phyloP scores from a whole-genome alignment of 495 filamentous ascomycete genomes.

The Penicillium atrosanguineum region DNA sequence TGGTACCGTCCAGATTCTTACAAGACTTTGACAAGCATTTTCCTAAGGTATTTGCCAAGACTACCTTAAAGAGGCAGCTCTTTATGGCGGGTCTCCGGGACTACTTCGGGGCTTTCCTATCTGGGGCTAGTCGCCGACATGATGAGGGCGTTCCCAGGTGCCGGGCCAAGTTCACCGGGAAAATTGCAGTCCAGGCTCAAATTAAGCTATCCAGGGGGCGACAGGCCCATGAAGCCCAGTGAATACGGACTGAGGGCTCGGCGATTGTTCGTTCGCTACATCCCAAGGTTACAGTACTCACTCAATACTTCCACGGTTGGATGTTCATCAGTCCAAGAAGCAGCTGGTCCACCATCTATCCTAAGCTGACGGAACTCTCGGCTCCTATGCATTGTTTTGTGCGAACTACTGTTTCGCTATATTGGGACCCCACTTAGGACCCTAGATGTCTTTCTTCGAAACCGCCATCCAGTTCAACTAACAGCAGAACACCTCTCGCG shows the following conservation, averaged over 20 bases:
- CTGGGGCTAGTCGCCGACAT: neutral
- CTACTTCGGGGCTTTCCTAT: neutral
- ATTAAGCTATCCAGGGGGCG: too few species aligned
- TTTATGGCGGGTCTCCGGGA: too few species aligned
- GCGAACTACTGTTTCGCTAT: neutral
- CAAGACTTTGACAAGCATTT: too few species aligned
- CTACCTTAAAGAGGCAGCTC: too few species aligned
- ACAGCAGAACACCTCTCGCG: neutral
- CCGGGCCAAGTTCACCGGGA: neutral
- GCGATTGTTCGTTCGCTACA: neutral
- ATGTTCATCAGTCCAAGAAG: neutral
- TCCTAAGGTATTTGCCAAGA: too few species aligned
- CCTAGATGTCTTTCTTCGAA: constrained; percentile 9
- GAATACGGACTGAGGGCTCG: neutral
- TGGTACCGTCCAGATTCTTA: too few species aligned
- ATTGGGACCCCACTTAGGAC: neutral
- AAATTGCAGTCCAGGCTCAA: neutral
- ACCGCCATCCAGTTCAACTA: constrained; percentile 1
- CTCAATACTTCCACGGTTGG: neutral
- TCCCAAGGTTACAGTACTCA: neutral
- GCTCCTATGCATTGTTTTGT: neutral
- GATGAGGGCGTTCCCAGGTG: neutral
- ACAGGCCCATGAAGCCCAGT: neutral
- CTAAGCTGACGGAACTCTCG: neutral
- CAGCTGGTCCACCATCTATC: neutral